Conservation (phyloP, 2,329 filamentous ascomycete genomes). For the Diplodia sapinea region DNA sequence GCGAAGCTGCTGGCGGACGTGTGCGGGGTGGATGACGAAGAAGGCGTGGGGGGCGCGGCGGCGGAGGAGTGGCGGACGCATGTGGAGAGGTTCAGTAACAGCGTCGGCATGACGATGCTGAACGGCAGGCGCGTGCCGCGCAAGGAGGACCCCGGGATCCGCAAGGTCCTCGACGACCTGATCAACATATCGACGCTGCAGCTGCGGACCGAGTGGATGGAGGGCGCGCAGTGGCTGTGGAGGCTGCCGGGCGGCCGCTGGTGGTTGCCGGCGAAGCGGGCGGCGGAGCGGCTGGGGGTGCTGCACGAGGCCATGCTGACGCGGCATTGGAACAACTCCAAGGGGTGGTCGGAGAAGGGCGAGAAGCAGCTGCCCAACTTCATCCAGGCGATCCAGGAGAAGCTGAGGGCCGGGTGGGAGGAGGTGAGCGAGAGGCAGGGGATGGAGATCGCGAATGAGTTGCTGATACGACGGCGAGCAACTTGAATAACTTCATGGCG, state of each 20-base stretch:
- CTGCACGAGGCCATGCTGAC: slow-evolving; percentile 48
- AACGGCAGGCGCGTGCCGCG: slow-evolving; percentile 1
- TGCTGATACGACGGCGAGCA: slow-evolving; percentile 30
- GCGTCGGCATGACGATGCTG: slow-evolving; percentile 21
- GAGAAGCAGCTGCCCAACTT: slow-evolving; percentile 16
- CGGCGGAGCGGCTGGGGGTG: slow-evolving; percentile 41
- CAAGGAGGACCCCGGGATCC: slow-evolving; percentile 1
- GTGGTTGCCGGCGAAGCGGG: slow-evolving; percentile 45
- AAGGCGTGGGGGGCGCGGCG: neutral
- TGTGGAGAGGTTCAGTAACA: slow-evolving; percentile 11
- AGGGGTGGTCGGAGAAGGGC: neutral
- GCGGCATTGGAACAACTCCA: slow-evolving; percentile 35
- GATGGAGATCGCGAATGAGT: neutral
- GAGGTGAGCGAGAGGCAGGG: slow-evolving; percentile 6
- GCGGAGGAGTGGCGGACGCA: slow-evolving; percentile 4
- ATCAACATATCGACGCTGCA: neutral
- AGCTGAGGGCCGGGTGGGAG: neutral
- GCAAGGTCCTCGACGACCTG: slow-evolving; percentile 7
- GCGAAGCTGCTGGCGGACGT: slow-evolving; percentile 17
- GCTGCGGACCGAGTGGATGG: slow-evolving; percentile 39
- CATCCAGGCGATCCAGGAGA: slow-evolving; percentile 15
- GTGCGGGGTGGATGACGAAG: neutral
- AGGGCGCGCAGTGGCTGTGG: slow-evolving; percentile 54
- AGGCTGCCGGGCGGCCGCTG: slow-evolving; percentile 41
- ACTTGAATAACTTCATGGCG: slow-evolving; percentile 45